Evolutionary conservation across 345 rosid species (phyloP), one percentile per base, ranked within the genome.

Genomic region (Laguncularia racemosa): DNA sequence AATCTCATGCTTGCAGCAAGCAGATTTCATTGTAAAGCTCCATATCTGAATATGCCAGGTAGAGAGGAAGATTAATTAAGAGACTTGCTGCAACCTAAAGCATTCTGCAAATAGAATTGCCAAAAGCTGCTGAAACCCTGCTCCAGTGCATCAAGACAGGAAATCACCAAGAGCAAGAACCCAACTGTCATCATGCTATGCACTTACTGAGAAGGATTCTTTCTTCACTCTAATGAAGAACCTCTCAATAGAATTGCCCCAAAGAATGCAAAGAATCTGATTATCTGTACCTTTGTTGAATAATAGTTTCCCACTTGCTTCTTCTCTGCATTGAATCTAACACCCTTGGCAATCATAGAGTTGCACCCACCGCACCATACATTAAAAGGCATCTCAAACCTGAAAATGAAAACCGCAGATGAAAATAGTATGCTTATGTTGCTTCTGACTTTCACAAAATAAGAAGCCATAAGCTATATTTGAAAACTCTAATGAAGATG

Each of bases 251-350:
- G 11, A 33, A 33, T 33, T 33, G 6, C 9, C 7, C 40, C 59
- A 46, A 15, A 44, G 54, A 43, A 38, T 16, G 20, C 13, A 55
- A 56, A 26, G 52, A 2, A 0, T 33, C 40, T 33, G 40, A 33
- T 33, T 33, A 33, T 33, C 40, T 33, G 9, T 74, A 87, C 99
- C 97, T 95, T 95, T 18, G 97, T 88, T 19, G 97, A 95, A 76
- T 90, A 90, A 71, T 95, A 95, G 72, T 88, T 88, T 56, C 97
- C 97, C 60, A 90, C 96, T 90, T 90, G 97, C 73, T 95, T 95
- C 69, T 95, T 95, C 71, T 90, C 96, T 40, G 99, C 95, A 69
- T 90, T 89, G 67, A 95, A 95, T 48, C 97, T 74, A 60, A 95
- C 99, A 72, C 99, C 97, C 84, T 90, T 95, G 55, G 83, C 97